Base-by-base conservation (phyloP, 2,329 filamentous ascomycete species). In the Seiridium unicorne region DNA sequence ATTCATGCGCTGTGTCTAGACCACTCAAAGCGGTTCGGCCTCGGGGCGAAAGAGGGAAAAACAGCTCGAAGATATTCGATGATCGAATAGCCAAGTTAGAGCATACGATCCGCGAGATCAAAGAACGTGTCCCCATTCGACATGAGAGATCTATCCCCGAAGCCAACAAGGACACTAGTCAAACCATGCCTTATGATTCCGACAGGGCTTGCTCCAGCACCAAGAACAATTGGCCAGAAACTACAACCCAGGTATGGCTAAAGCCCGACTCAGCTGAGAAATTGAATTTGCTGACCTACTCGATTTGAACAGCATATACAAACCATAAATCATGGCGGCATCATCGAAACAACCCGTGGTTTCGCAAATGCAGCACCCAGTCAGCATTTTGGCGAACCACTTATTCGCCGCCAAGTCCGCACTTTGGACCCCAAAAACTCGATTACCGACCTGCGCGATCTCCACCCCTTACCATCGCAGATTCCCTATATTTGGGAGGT, bases 401-500 rank as follows among this genome's bases (percentile, higher is more conserved):
- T 8, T 42, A 13, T 42, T 8, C 38, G 13, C 13, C 7, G 13
- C 38, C 38, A 42, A 42, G 38, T 13, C 38, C 38, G 7, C 13
- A 13, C 7, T 42, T 42, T 7, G 38, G 38, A 13, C 7, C 7
- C 38, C 38, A 13, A 42, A 42, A 7, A 7, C 13, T 7, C 38
- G 13, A 42, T 42, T 8, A 42, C 2, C 38, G 38, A 42, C 7
- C 13, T 13, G 13, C 38, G 13, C 38, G 13, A 42, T 13, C 13
- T 13, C 7, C 7, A 7, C 7, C 38, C 38, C 38, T 13, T 42
- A 42, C 7, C 13, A 13, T 85, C 82, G 0, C 83, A 86, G 57
- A 74, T 86, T 0, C 81, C 81, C 0, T 84, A 83, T 59, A 69
- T 86, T 1, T 65, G 85, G 5, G 74, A 83, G 35, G 70, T 81